Percentiles rank a stretch among this genome's conserved stretches.
Evolutionary conservation across 83 land plant species (phyloP).

Genomic region (Larix sibirica): DNA sequence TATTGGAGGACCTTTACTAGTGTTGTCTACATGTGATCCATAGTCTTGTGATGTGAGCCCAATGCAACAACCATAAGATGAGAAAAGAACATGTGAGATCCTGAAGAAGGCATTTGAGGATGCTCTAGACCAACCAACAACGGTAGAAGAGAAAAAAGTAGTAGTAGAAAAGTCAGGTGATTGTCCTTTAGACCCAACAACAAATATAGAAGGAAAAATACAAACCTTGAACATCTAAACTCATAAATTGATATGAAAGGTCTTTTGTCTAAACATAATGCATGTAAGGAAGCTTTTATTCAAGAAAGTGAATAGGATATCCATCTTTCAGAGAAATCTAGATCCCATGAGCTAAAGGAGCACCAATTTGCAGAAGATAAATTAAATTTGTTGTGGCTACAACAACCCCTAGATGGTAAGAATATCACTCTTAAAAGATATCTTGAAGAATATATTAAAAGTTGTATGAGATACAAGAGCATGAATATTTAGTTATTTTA

Average conservation of each 20-base stretch:
- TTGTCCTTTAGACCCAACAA: too few relatives aligned
- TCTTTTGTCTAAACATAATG: background rate
- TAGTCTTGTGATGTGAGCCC: background rate
- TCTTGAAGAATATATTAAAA: background rate
- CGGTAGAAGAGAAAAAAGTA: background rate
- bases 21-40: background rate
- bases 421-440: slow-evolving; percentile 1
- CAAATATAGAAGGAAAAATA: background rate
- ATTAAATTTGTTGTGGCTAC: background rate
- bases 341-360: background rate
- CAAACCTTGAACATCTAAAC: background rate
- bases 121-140: background rate
- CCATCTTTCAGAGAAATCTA: background rate
- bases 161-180: too few relatives aligned
- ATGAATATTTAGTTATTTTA: background rate
- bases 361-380: background rate
- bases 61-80: background rate
- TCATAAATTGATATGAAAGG: background rate
- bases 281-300: background rate
- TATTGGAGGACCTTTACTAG: background rate
- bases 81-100: slow-evolving; percentile 17
- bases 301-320: background rate
- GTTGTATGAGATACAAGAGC: background rate
- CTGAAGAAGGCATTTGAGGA: slow-evolving; percentile 15
- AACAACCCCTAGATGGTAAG: background rate